These are phyloP conservation scores for Pseudonitzschia multiseries DNA, from an alignment of 108 stramenopile species.

Conservation along the genomic window DNA sequence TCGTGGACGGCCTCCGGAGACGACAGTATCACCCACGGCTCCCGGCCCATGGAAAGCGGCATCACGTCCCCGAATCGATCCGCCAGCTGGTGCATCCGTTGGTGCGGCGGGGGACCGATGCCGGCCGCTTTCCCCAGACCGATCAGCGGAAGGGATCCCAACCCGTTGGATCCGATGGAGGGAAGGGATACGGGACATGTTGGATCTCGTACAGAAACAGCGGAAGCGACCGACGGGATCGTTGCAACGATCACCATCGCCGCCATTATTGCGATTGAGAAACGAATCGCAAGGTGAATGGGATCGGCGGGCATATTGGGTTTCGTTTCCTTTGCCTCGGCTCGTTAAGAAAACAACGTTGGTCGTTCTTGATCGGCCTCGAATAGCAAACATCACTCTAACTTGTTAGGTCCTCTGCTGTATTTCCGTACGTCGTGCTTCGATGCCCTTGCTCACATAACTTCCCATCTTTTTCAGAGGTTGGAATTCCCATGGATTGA, in stretches of 20 bases:
- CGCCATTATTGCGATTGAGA: too few species aligned
- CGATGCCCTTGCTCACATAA: too few species aligned
- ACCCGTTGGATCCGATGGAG: neutral
- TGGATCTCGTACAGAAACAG: neutral
- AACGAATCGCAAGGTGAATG: too few species aligned
- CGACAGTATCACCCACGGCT: constrained; percentile 7
- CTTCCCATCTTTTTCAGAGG: too few species aligned
- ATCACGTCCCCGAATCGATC: constrained; percentile 10
- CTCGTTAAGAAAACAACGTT: too few species aligned
- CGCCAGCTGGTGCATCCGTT: constrained; percentile 5
- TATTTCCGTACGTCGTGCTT: too few species aligned
- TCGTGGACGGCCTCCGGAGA: constrained; percentile 9
- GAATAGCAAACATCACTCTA: too few species aligned
- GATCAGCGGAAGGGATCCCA: constrained; percentile 13
- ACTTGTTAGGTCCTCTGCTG: too few species aligned
- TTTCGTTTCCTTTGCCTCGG: too few species aligned
- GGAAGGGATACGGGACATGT: neutral
- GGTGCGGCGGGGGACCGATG: constrained; percentile 9
- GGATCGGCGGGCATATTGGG: too few species aligned
- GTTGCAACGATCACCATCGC: neutral
- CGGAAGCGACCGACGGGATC: neutral
- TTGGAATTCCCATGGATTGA: too few species aligned
- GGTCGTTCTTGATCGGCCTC: too few species aligned
- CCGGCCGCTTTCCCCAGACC: constrained; percentile 3
- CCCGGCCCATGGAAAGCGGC: neutral